Evolutionary conservation across 768 basidiomycete genomes (phyloP).

Genomic region (Boletus reticulatus): DNA sequence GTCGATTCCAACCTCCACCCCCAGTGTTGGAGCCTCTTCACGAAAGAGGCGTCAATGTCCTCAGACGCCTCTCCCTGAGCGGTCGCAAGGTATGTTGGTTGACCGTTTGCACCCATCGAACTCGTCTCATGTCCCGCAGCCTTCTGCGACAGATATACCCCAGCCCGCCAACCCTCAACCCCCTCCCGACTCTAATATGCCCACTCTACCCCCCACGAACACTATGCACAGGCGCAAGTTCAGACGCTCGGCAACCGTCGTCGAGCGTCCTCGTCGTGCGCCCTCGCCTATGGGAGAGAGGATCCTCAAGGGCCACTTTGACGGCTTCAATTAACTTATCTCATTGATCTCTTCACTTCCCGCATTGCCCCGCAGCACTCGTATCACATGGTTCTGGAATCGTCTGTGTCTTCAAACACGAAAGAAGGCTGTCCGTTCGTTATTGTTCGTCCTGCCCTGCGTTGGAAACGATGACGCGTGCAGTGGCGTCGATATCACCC

Average conservation of each 20-base stretch:
- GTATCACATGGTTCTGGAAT: slow-evolving; percentile 7
- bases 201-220: slow-evolving; percentile 17
- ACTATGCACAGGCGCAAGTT: slow-evolving; percentile 29
- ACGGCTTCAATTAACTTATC: slow-evolving; percentile 70
- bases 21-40: slow-evolving; percentile 45
- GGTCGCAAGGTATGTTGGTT: slow-evolving; percentile 50
- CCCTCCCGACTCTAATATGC: slow-evolving; percentile 55
- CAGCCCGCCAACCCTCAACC: slow-evolving; percentile 37
- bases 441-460: background rate
- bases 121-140: slow-evolving; percentile 6
- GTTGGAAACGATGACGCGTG: slow-evolving; percentile 1
- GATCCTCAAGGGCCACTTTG: slow-evolving; percentile 88
- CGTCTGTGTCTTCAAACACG: background rate
- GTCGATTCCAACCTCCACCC: slow-evolving; percentile 51
- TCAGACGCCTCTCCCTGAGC: slow-evolving; percentile 75
- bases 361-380: background rate
- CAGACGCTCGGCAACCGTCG: slow-evolving; percentile 61
- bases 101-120: background rate
- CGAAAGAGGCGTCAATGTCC: slow-evolving; percentile 68
- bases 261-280: slow-evolving; percentile 55
- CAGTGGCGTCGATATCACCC: slow-evolving; percentile 13
- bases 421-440: slow-evolving; percentile 2
- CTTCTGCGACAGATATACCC: slow-evolving; percentile 14
- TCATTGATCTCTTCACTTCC: background rate
- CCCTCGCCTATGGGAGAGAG: slow-evolving; percentile 91